Conservation (phyloP, 805 yeast genomes). For the Zygotorulaspora florentina region DNA sequence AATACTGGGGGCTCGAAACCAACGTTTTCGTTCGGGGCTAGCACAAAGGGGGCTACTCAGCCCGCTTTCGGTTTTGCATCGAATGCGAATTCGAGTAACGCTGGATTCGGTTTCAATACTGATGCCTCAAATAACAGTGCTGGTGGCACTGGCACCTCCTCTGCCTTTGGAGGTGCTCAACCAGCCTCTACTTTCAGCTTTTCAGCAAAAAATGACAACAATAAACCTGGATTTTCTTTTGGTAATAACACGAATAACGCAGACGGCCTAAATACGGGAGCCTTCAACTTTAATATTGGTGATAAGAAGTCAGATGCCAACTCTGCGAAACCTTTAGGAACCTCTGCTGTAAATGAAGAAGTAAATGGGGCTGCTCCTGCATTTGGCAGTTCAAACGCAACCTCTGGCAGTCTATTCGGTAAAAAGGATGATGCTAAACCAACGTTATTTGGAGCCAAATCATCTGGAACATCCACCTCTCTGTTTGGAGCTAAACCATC, state of each 20-base stretch:
- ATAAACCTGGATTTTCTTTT: conserved; percentile 14
- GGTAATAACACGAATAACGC: conserved; percentile 8
- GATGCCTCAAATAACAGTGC: not conserved
- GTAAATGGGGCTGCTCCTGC: not conserved
- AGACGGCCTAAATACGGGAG: not conserved
- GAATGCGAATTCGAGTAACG: conserved; percentile 1
- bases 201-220: not conserved
- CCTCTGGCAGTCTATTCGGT: conserved; percentile 1
- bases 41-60: conserved; percentile 5
- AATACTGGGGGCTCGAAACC: conserved; percentile 9
- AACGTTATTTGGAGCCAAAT: not conserved
- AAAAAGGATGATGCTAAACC: conserved; percentile 3
- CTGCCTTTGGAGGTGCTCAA: conserved; percentile 7
- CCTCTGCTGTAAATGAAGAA: not conserved
- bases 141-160: conserved; percentile 1
- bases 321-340: not conserved
- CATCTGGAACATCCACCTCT: conserved; percentile 1
- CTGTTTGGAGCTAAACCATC: conserved; percentile 9
- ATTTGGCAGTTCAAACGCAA: conserved; percentile 6
- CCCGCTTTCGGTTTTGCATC: conserved; percentile 4
- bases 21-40: conserved; percentile 20
- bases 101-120: conserved; percentile 7
- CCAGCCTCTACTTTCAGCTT: conserved; percentile 4
- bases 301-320: not conserved
- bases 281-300: conserved; percentile 3